Conservation (phyloP, 345 rosid genomes). For the Pugionium cornutum region DNA sequence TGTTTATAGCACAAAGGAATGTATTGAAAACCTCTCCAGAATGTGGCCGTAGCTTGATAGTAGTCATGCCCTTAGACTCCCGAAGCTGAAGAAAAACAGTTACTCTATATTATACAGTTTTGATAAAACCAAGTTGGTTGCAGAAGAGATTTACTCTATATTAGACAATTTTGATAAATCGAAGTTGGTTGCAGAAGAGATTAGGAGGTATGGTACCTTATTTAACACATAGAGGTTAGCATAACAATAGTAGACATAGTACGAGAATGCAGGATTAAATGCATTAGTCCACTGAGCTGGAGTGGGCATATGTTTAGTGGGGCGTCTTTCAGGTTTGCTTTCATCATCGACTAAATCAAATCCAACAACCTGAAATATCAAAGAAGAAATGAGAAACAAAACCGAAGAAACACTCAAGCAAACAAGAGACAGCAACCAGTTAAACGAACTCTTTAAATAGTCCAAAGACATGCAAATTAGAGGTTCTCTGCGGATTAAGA, state of each 20-base stretch:
- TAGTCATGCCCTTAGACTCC: constrained; percentile 97
- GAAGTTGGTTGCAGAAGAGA: not conserved
- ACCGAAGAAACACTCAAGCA: no score
- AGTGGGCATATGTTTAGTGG: constrained; percentile 99
- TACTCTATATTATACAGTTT: constrained; percentile 16
- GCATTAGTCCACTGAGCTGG: constrained; percentile 98
- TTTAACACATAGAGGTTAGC: constrained; percentile 92
- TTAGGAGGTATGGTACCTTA: constrained; percentile 55
- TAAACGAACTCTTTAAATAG: constrained; percentile 1
- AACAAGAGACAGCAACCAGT: not conserved
- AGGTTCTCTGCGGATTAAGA: constrained; percentile 1
- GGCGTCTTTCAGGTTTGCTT: constrained; percentile 99
- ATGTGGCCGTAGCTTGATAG: constrained; percentile 93
- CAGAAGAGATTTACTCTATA: not conserved
- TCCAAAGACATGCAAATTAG: constrained; percentile 4
- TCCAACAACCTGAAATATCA: constrained; percentile 78
- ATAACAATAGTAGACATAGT: constrained; percentile 91
- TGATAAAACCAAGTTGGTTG: constrained; percentile 7
- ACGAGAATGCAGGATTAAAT: constrained; percentile 94
- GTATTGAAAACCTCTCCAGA: constrained; percentile 78
- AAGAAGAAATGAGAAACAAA: no score
- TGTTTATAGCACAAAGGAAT: not conserved
- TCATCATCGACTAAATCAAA: constrained; percentile 98
- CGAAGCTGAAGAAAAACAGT: constrained; percentile 70
- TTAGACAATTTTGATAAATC: no score